Conservation (phyloP, 2,329 filamentous ascomycete genomes). For the Phyllosticta citrichinensis region DNA sequence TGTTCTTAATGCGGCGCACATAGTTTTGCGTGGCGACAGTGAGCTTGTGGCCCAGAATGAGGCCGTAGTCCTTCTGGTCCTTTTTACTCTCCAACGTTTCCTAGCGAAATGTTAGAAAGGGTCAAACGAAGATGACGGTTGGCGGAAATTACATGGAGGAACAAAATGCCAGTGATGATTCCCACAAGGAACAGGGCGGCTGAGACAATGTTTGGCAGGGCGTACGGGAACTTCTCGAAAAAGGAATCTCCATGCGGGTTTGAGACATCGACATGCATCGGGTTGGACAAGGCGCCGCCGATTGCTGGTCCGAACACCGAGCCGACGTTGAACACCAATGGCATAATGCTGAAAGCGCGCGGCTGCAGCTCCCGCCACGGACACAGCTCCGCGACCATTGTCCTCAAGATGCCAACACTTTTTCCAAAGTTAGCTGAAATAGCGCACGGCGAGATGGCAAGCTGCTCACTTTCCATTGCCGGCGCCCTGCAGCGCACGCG, state of each 20-base stretch:
- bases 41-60: conserved; percentile 61
- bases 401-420: conserved; percentile 64
- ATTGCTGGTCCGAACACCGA: conserved; percentile 79
- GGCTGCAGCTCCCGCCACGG: conserved; percentile 74
- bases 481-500: conserved; percentile 68
- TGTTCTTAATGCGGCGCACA: conserved; percentile 12
- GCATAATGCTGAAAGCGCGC: conserved; percentile 86
- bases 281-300: conserved; percentile 77
- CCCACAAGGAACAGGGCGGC: conserved; percentile 70
- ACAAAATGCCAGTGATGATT: conserved; percentile 62
- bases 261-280: conserved; percentile 61
- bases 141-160: conserved; percentile 50
- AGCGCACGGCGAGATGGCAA: too few species aligned
- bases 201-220: conserved; percentile 72
- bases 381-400: conserved; percentile 88
- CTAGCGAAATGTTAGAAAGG: conserved; percentile 24
- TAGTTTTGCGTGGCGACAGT: conserved; percentile 12
- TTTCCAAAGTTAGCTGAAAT: not conserved
- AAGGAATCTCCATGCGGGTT: conserved; percentile 56
- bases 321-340: conserved; percentile 78
- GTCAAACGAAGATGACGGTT: not conserved
- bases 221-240: conserved; percentile 69
- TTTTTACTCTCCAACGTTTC: conserved; percentile 73
- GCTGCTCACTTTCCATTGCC: conserved; percentile 64
- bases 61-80: conserved; percentile 61